Evolutionary conservation across 371 early-diverging fungal genomes (phyloP).

Genomic region (Mucor irregularis): DNA sequence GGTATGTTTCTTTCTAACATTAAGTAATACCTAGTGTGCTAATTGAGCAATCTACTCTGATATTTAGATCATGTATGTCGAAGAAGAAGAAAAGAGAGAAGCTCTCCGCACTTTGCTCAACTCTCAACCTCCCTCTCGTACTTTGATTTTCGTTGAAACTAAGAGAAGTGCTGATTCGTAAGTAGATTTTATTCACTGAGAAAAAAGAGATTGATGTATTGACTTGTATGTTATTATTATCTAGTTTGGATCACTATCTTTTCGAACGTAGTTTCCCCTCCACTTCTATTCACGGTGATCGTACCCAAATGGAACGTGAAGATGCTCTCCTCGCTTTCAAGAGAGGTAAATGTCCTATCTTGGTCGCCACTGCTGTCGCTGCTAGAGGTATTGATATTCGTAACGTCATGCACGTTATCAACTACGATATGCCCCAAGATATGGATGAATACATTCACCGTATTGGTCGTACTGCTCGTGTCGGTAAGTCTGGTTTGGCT

Average conservation of each 20-base stretch:
- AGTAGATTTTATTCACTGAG: too few relatives aligned
- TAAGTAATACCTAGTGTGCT: not conserved
- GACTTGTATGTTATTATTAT: not conserved
- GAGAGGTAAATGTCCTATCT: slow-evolving; percentile 71
- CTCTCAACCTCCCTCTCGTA: slow-evolving; percentile 53
- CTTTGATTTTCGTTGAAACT: slow-evolving; percentile 84
- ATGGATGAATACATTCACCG: slow-evolving; percentile 88
- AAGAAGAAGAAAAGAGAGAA: slow-evolving; percentile 58
- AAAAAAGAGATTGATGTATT: too few relatives aligned
- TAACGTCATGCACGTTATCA: slow-evolving; percentile 83
- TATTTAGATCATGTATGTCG: slow-evolving; percentile 75
- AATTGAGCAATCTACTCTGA: too few relatives aligned
- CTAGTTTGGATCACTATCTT: slow-evolving; percentile 69
- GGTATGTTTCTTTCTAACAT: slow-evolving; percentile 5
- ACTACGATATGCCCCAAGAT: slow-evolving; percentile 78
- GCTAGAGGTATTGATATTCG: slow-evolving; percentile 91
- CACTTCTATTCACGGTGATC: slow-evolving; percentile 77
- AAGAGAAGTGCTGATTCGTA: slow-evolving; percentile 83
- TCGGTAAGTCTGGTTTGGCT: slow-evolving; percentile 74
- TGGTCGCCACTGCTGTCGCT: slow-evolving; percentile 95
- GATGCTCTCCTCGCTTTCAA: slow-evolving; percentile 78
- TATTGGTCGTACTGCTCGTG: slow-evolving; percentile 79
- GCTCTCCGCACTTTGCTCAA: slow-evolving; percentile 35
- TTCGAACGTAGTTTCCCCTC: slow-evolving; percentile 64
- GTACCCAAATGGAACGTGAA: slow-evolving; percentile 82